Evolutionary conservation across 208 protist genomes (phyloP).

Genomic region (Angomonas ambiguus): DNA sequence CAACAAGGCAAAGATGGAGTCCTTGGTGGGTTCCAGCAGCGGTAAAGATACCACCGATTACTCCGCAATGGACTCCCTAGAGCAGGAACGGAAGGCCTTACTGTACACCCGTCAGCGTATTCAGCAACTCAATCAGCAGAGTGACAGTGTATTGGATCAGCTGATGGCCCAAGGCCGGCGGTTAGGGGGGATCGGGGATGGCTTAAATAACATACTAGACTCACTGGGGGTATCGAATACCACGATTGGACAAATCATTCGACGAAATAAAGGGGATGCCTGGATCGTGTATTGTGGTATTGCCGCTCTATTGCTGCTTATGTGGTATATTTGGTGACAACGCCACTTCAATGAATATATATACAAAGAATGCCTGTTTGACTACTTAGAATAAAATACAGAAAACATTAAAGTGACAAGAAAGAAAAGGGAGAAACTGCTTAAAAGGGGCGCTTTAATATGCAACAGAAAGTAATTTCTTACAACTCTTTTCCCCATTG

Average conservation of each 20-base stretch:
- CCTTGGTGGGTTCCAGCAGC: slow-evolving; percentile 43
- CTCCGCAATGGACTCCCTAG: slow-evolving; percentile 40
- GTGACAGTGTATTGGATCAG: slow-evolving; percentile 54
- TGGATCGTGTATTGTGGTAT: slow-evolving; percentile 79
- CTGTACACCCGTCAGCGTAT: slow-evolving; percentile 63
- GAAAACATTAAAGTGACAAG: background rate
- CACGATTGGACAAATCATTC: slow-evolving; percentile 71
- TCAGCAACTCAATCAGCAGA: slow-evolving; percentile 65
- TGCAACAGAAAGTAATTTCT: too few species aligned
- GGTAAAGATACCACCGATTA: slow-evolving; percentile 16
- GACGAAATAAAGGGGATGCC: slow-evolving; percentile 73
- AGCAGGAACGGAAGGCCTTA: slow-evolving; percentile 53
- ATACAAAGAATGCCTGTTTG: slow-evolving; percentile 3
- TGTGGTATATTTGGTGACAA: slow-evolving; percentile 67
- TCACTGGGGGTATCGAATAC: slow-evolving; percentile 77
- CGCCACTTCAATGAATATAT: background rate
- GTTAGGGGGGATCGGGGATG: slow-evolving; percentile 49
- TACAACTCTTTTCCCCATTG: too few species aligned
- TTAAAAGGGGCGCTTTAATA: too few species aligned
- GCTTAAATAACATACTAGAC: slow-evolving; percentile 63
- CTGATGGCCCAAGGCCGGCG: slow-evolving; percentile 58
- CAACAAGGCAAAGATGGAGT: slow-evolving; percentile 30
- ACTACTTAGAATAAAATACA: background rate
- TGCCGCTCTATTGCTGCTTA: slow-evolving; percentile 42
- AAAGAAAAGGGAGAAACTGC: too few species aligned